Conservation (phyloP, 345 rosid genomes). For the Populus deltoides region DNA sequence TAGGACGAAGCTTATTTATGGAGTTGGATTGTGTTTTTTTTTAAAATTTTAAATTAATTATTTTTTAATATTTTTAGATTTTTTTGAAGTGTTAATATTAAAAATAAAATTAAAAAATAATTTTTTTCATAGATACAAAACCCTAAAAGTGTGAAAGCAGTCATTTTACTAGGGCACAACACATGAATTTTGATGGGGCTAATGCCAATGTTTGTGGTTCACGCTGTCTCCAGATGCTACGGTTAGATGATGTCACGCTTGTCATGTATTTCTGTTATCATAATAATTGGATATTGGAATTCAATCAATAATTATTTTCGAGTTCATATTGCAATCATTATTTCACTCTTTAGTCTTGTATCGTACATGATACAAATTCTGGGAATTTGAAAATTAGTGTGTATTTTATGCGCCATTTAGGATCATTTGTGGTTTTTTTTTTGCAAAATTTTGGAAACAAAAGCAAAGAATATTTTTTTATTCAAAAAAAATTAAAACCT, state of each 20-base stretch:
- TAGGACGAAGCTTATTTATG: too few relatives aligned
- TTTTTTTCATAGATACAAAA: too few relatives aligned
- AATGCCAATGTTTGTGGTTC: neutral
- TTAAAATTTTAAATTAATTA: too few relatives aligned
- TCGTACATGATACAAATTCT: neutral
- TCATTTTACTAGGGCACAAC: neutral
- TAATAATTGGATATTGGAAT: neutral
- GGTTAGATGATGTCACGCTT: neutral
- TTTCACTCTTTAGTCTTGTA: neutral
- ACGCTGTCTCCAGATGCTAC: neutral
- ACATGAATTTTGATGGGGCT: neutral
- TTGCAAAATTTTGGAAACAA: neutral
- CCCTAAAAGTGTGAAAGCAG: too few relatives aligned
- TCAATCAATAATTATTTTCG: neutral
- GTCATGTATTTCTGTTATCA: neutral
- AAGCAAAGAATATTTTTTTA: too few relatives aligned
- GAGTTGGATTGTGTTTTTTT: too few relatives aligned
- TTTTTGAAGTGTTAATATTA: too few relatives aligned
- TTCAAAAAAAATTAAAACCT: too few relatives aligned
- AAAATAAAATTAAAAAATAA: too few relatives aligned
- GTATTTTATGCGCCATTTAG: too few relatives aligned
- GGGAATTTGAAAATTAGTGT: too few relatives aligned
- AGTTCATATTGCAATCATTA: neutral
- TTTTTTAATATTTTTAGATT: too few relatives aligned
- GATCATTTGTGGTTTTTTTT: neutral